These are phyloP conservation scores for Thermochaetoides thermophila DNA, from an alignment of 495 filamentous ascomycete species.

Conservation along the genomic window DNA sequence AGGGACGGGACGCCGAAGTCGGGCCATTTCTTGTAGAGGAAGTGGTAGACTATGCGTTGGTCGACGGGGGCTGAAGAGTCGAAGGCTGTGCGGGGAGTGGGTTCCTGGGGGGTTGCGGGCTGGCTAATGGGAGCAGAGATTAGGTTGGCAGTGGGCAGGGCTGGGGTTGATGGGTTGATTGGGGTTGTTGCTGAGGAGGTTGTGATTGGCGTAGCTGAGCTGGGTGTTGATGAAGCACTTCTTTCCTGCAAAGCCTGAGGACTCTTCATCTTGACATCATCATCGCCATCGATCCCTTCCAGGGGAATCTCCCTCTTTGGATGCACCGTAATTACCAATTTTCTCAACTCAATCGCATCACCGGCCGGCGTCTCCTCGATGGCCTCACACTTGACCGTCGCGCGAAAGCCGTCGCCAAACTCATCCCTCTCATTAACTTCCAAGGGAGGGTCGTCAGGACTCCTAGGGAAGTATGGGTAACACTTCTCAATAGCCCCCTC, in stretches of 20 bases:
- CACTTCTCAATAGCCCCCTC: conserved; percentile 80
- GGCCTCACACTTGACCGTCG: conserved; percentile 35
- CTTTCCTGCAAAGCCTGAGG: too few relatives aligned
- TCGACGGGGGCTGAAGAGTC: conserved; percentile 19
- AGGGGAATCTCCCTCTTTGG: too few relatives aligned
- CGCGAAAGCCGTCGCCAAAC: conserved; percentile 47
- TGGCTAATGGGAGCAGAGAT: background rate
- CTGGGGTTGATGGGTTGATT: background rate
- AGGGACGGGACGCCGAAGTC: conserved; percentile 81
- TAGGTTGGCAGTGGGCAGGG: background rate
- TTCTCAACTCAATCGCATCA: conserved; percentile 40
- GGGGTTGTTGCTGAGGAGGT: background rate
- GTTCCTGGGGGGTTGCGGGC: background rate
- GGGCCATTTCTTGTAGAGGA: conserved; percentile 85
- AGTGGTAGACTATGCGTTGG: conserved; percentile 69
- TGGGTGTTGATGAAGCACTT: background rate
- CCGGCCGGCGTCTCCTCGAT: conserved; percentile 30
- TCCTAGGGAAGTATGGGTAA: conserved; percentile 71
- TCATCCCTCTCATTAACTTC: conserved; percentile 44
- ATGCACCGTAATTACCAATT: conserved; percentile 33
- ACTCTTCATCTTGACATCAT: conserved; percentile 13
- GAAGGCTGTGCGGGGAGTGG: conserved; percentile 11
- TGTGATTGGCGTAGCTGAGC: background rate
- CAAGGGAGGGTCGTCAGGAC: conserved; percentile 35
- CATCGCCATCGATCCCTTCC: too few relatives aligned